Conservation (phyloP, 495 filamentous ascomycete genomes). For the Xylaria intraflava region DNA sequence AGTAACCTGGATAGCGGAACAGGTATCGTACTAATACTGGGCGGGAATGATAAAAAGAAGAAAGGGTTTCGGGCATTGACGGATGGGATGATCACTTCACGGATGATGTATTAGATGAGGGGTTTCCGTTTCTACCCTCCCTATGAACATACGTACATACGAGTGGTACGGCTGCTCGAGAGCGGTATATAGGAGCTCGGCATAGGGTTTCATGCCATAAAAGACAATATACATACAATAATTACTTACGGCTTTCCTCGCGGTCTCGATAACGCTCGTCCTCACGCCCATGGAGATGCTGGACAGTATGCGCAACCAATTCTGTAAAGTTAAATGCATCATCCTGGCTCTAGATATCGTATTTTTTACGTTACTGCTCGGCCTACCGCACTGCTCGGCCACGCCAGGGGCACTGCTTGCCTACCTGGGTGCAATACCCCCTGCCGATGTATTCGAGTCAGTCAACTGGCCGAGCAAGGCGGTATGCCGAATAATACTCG, state of each 20-base stretch:
- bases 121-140: neutral
- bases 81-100: slow-evolving; percentile 4
- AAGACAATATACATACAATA: neutral
- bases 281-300: neutral
- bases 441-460: no score
- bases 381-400: no score
- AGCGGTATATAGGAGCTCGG: neutral
- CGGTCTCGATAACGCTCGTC: neutral
- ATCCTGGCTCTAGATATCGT: no score
- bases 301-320: neutral
- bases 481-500: no score
- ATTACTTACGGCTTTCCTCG: neutral
- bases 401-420: no score
- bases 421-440: no score
- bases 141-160: neutral
- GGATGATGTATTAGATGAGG: slow-evolving; percentile 9
- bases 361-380: no score
- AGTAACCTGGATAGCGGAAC: neutral
- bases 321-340: no score
- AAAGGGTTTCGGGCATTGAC: neutral
- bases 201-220: neutral
- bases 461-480: no score
- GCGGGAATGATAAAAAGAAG: neutral
- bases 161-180: neutral
- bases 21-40: slow-evolving; percentile 3